phyloP scores from a whole-genome alignment of 352 stramenopile species.

The Phytophthora niederhauseri region DNA sequence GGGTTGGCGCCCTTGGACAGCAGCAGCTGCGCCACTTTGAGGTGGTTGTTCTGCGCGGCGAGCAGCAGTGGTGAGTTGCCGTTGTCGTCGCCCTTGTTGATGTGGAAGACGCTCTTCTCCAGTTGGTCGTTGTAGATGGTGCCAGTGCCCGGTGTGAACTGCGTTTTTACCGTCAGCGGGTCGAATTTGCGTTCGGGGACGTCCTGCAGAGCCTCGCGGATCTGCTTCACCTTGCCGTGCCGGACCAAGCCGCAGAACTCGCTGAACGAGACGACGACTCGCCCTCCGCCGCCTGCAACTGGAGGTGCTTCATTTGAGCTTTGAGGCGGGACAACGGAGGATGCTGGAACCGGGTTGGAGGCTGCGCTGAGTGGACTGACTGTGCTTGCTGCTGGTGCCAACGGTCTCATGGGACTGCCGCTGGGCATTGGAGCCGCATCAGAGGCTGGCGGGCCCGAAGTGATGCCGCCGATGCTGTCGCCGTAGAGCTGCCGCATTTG shows the following conservation, averaged over 20 bases:
- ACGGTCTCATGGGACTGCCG: conserved; percentile 7
- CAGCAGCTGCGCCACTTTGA: conserved; percentile 91
- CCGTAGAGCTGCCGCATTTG: conserved; percentile 56
- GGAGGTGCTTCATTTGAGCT: conserved; percentile 7
- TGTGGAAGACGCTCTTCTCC: conserved; percentile 89
- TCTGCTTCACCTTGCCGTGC: conserved; percentile 88
- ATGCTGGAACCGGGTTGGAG: conserved; percentile 4
- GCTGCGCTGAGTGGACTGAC: background rate
- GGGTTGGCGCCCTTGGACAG: conserved; percentile 90
- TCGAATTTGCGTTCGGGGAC: conserved; percentile 91
- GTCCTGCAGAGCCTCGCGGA: conserved; percentile 89
- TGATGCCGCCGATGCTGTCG: conserved; percentile 6
- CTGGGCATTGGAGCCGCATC: conserved; percentile 13
- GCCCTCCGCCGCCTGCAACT: conserved; percentile 7
- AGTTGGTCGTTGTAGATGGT: conserved; percentile 93
- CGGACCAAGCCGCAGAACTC: conserved; percentile 87
- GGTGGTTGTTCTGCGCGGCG: conserved; percentile 89
- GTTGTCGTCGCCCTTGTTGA: conserved; percentile 91
- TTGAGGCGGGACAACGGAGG: conserved; percentile 4
- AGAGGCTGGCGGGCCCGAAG: conserved; percentile 1
- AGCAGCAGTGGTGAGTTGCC: conserved; percentile 92
- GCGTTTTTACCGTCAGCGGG: conserved; percentile 58
- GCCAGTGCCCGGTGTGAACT: conserved; percentile 83
- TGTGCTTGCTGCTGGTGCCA: background rate
- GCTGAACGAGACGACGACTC: conserved; percentile 63